phyloP scores from a whole-genome alignment of 192 early-diverging fungal genomes.

The Entomortierella chlamydospora region DNA sequence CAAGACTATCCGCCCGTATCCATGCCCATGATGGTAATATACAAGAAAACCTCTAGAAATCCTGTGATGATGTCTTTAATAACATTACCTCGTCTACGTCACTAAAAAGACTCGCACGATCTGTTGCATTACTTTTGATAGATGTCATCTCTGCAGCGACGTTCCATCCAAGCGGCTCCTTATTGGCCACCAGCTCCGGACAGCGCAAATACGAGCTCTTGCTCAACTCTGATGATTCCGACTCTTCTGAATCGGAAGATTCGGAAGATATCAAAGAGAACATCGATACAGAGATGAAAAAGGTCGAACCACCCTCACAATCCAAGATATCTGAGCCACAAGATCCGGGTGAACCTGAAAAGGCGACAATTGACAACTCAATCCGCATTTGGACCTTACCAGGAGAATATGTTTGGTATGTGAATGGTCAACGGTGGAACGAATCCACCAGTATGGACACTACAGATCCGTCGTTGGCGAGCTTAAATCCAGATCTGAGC shows the following conservation, averaged over 20 bases:
- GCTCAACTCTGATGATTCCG: slow-evolving; percentile 5
- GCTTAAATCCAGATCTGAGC: not conserved
- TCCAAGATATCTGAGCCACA: not conserved
- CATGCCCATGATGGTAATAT: slow-evolving; percentile 43
- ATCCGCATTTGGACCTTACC: slow-evolving; percentile 55
- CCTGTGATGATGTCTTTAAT: not conserved
- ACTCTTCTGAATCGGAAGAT: slow-evolving; percentile 5
- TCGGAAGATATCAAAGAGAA: slow-evolving; percentile 7
- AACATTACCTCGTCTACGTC: too few species aligned
- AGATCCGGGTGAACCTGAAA: not conserved
- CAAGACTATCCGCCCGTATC: not conserved
- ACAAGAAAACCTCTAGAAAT: not conserved
- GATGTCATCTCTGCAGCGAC: slow-evolving; percentile 69
- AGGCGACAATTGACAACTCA: slow-evolving; percentile 54
- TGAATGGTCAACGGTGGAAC: slow-evolving; percentile 35
- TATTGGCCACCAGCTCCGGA: slow-evolving; percentile 79
- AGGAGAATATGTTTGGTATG: slow-evolving; percentile 41
- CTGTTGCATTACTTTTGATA: not conserved
- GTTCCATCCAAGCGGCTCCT: slow-evolving; percentile 74
- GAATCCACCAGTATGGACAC: not conserved
- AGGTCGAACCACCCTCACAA: slow-evolving; percentile 4
- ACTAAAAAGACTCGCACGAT: too few species aligned
- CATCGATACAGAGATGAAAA: slow-evolving; percentile 6
- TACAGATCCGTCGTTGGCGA: not conserved
- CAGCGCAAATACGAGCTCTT: slow-evolving; percentile 69